A percentile compares a stretch with the other conserved stretches of the same genome.
These are phyloP conservation scores for Phytopythium oedochilum DNA, from an alignment of 352 stramenopile genomes.

Conservation along the genomic window DNA sequence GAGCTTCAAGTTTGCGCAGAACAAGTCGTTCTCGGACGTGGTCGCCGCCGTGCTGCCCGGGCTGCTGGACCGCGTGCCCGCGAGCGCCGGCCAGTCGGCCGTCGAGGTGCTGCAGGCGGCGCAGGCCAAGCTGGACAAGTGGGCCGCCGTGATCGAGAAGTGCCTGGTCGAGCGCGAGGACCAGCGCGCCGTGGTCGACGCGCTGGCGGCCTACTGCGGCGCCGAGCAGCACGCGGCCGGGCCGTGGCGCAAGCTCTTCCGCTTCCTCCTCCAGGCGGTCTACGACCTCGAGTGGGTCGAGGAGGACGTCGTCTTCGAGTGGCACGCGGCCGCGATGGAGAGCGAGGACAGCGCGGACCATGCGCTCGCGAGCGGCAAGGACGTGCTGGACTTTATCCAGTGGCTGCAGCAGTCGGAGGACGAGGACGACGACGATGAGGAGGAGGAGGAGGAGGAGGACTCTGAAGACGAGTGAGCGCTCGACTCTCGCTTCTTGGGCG, in stretches of 20 bases:
- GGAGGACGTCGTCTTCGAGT: constrained; percentile 91
- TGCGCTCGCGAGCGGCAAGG: constrained; percentile 42
- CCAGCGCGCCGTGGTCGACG: constrained; percentile 48
- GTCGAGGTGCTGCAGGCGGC: constrained; percentile 77
- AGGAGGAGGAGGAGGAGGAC: constrained; percentile 32
- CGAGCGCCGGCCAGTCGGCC: constrained; percentile 29
- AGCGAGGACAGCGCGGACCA: constrained; percentile 13
- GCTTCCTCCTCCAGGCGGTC: constrained; percentile 92
- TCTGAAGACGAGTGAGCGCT: constrained; percentile 5
- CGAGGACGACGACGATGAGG: constrained; percentile 41
- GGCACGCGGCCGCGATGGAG: constrained; percentile 41
- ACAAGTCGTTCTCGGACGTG: constrained; percentile 78
- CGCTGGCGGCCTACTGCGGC: constrained; percentile 53
- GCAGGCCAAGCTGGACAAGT: constrained; percentile 86
- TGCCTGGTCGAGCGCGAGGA: constrained; percentile 85
- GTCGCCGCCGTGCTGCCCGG: constrained; percentile 71
- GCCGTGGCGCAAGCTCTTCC: constrained; percentile 82
- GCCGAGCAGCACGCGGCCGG: constrained; percentile 38
- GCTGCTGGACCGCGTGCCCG: constrained; percentile 62
- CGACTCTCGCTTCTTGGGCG: too few relatives aligned
- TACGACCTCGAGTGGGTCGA: constrained; percentile 92
- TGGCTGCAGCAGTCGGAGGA: constrained; percentile 86
- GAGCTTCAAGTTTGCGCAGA: constrained; percentile 93
- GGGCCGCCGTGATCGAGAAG: constrained; percentile 87
- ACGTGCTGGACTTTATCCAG: constrained; percentile 92